These are phyloP conservation scores for Pisolithus marmoratus DNA, from an alignment of 768 basidiomycete genomes.

Conservation along the genomic window DNA sequence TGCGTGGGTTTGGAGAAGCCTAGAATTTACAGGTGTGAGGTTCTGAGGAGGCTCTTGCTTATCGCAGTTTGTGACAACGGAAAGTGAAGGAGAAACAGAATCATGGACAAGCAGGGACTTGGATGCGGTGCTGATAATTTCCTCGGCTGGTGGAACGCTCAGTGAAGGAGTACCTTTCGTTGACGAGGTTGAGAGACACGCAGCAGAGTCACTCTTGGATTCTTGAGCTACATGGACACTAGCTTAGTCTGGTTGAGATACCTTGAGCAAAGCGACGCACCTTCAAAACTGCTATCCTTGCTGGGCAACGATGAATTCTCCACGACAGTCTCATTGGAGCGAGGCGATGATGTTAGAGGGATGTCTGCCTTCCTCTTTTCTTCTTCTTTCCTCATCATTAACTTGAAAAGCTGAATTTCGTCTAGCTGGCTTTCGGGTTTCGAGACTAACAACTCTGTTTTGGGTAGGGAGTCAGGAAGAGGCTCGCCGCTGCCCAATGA, in stretches of 20 bases:
- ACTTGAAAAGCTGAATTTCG: constrained; percentile 78
- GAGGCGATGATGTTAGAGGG: constrained; percentile 1
- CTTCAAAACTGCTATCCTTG: constrained; percentile 12
- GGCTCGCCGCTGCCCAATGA: constrained; percentile 3
- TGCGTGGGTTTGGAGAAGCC: constrained; percentile 31
- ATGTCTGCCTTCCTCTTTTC: constrained; percentile 36
- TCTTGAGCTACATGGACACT: background rate
- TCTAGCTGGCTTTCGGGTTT: constrained; percentile 46
- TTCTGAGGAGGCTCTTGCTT: constrained; percentile 17
- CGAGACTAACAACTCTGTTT: constrained; percentile 14
- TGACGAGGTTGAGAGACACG: constrained; percentile 2
- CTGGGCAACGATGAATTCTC: constrained; percentile 10
- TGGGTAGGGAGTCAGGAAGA: constrained; percentile 12
- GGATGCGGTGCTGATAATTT: too few species aligned
- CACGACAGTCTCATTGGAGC: background rate
- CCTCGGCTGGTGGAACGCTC: background rate
- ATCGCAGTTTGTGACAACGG: constrained; percentile 5
- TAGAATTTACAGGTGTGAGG: constrained; percentile 26
- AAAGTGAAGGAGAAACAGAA: background rate
- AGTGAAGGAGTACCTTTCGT: background rate
- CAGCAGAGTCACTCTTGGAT: background rate
- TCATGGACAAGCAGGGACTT: constrained; percentile 4
- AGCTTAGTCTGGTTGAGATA: background rate
- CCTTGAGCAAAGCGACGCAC: constrained; percentile 7
- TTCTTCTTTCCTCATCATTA: constrained; percentile 79